Conservation (phyloP, 1,284 basidiomycete genomes). For the Cystobasidiaceae sp. region DNA sequence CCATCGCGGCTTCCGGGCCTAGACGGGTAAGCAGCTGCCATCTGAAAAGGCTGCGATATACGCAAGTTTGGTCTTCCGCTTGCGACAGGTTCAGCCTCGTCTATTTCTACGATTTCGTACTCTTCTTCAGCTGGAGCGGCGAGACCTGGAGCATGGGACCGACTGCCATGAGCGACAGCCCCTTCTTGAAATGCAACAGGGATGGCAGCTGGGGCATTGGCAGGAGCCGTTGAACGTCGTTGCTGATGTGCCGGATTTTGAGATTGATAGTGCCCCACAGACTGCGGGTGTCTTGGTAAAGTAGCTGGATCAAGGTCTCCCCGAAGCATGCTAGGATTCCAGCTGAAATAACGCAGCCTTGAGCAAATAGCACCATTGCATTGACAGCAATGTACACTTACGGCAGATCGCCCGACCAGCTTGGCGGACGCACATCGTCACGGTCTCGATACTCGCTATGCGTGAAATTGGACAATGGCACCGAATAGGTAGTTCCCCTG, state of each 20-base stretch:
- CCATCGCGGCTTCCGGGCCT: conserved; percentile 7
- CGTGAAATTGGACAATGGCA: conserved; percentile 25
- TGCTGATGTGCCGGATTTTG: not conserved
- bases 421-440: conserved; percentile 12
- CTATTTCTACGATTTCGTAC: not conserved
- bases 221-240: not conserved
- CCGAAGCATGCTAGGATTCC: conserved; percentile 20
- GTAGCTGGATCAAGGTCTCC: conserved; percentile 20
- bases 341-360: not conserved
- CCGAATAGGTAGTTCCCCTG: conserved; percentile 11
- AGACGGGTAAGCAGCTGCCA: conserved; percentile 8
- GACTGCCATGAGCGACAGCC: not conserved
- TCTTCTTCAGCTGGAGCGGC: not conserved
- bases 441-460: conserved; percentile 18
- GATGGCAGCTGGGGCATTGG: not conserved
- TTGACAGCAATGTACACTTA: not conserved
- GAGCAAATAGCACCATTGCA: not conserved
- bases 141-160: not conserved
- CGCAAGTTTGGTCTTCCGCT: not conserved
- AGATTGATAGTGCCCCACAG: not conserved
- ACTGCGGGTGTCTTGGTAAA: conserved; percentile 12
- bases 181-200: not conserved
- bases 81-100: not conserved
- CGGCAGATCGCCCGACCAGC: conserved; percentile 27
- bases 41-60: conserved; percentile 13